Conservation (phyloP, 106 monocot species). For the Apostasia ramifera region DNA sequence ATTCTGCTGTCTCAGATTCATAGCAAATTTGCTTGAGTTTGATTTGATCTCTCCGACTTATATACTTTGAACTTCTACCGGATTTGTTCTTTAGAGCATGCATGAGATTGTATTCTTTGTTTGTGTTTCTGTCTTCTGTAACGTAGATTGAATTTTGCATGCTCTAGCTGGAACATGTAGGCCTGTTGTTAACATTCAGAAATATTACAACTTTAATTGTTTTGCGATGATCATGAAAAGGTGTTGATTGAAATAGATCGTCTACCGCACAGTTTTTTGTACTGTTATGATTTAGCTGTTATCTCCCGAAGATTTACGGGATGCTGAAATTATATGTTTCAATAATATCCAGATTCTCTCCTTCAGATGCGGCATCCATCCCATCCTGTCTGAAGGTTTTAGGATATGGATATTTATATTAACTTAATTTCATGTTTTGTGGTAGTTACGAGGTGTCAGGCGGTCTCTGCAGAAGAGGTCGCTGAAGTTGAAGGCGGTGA, state of each 20-base stretch:
- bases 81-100: neutral
- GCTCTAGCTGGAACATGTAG: neutral
- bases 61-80: neutral
- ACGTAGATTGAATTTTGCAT: neutral
- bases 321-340: neutral
- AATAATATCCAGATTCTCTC: neutral
- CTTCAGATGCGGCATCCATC: neutral
- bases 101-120: neutral
- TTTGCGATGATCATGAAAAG: neutral
- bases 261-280: too few species aligned
- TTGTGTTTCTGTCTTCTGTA: neutral
- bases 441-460: slow-evolving; percentile 62
- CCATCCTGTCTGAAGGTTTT: neutral
- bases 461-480: slow-evolving; percentile 36
- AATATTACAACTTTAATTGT: neutral
- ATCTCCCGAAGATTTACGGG: neutral
- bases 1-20: neutral
- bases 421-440: neutral
- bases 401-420: neutral
- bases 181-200: neutral
- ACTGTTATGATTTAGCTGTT: neutral
- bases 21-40: neutral
- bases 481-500: slow-evolving; percentile 80
- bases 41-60: neutral
- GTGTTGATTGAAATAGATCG: too few species aligned